Conservation (phyloP, 164 flowering plant genomes). For the Vitis rupestris region DNA sequence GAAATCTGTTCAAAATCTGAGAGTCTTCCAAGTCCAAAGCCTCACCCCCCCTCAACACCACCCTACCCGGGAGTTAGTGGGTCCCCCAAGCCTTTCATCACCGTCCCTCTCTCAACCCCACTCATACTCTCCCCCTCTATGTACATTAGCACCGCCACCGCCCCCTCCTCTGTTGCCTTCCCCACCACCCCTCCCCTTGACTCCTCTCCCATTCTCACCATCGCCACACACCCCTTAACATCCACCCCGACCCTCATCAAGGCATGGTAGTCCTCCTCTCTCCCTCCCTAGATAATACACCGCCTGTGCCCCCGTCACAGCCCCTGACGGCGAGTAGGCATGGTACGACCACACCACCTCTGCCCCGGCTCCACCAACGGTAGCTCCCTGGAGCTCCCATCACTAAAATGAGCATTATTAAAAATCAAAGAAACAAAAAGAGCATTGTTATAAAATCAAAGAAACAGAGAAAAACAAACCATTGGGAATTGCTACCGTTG, state of each 20-base stretch:
- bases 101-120: slow-evolving; percentile 72
- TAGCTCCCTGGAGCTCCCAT: slow-evolving; percentile 31
- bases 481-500: too few species aligned
- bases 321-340: slow-evolving; percentile 88
- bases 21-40: slow-evolving; percentile 43
- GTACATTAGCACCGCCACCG: slow-evolving; percentile 69
- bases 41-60: slow-evolving; percentile 62
- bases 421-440: too few species aligned
- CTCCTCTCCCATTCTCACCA: slow-evolving; percentile 56
- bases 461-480: too few species aligned
- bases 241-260: slow-evolving; percentile 54
- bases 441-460: too few species aligned
- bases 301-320: slow-evolving; percentile 39
- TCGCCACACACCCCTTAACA: slow-evolving; percentile 62
- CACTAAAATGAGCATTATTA: neutral
- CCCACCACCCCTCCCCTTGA: slow-evolving; percentile 56
- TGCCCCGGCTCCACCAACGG: slow-evolving; percentile 23
- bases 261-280: slow-evolving; percentile 62
- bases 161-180: slow-evolving; percentile 60
- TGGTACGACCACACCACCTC: slow-evolving; percentile 60
- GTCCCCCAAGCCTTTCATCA: slow-evolving; percentile 82
- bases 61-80: slow-evolving; percentile 91
- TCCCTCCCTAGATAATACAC: slow-evolving; percentile 73
- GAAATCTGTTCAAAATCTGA: slow-evolving; percentile 54
- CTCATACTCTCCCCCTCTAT: slow-evolving; percentile 33